These are phyloP conservation scores for Ogataea haglerorum DNA, from an alignment of 805 yeast genomes.

Conservation along the genomic window DNA sequence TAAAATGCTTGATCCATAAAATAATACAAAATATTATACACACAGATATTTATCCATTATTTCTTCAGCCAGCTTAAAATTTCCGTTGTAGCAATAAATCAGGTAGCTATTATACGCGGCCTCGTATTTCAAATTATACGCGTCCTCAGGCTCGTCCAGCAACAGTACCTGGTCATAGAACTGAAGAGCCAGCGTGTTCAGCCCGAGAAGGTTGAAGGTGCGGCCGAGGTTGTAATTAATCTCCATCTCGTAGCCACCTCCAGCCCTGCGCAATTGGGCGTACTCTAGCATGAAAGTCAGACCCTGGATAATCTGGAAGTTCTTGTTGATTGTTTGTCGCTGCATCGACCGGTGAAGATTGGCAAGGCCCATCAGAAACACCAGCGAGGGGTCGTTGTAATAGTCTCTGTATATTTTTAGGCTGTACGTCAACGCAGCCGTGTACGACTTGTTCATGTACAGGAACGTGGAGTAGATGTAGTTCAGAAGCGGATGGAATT, in stretches of 20 bases:
- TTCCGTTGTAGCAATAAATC: constrained; percentile 75
- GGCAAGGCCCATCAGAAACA: constrained; percentile 70
- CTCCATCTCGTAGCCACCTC: constrained; percentile 54
- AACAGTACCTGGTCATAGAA: constrained; percentile 69
- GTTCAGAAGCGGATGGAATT: constrained; percentile 58
- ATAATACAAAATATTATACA: constrained; percentile 19
- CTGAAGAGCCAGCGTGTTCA: constrained; percentile 65
- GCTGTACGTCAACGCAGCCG: constrained; percentile 76
- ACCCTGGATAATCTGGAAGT: constrained; percentile 84
- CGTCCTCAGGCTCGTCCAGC: constrained; percentile 40
- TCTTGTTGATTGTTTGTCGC: constrained; percentile 80
- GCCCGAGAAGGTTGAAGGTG: constrained; percentile 77
- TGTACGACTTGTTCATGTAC: constrained; percentile 77
- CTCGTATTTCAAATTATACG: constrained; percentile 57
- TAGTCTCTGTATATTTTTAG: constrained; percentile 64
- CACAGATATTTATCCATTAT: constrained; percentile 63
- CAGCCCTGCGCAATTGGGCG: constrained; percentile 37
- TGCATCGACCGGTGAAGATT: constrained; percentile 92
- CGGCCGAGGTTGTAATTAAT: constrained; percentile 81
- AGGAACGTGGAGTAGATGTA: constrained; percentile 78
- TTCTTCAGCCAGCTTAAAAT: constrained; percentile 56
- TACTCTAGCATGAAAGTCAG: constrained; percentile 75
- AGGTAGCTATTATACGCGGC: constrained; percentile 83
- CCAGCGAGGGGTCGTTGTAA: constrained; percentile 74
- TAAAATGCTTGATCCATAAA: neutral